phyloP scores from a whole-genome alignment of 257 asterid genomes.

The Fraxinus americana region DNA sequence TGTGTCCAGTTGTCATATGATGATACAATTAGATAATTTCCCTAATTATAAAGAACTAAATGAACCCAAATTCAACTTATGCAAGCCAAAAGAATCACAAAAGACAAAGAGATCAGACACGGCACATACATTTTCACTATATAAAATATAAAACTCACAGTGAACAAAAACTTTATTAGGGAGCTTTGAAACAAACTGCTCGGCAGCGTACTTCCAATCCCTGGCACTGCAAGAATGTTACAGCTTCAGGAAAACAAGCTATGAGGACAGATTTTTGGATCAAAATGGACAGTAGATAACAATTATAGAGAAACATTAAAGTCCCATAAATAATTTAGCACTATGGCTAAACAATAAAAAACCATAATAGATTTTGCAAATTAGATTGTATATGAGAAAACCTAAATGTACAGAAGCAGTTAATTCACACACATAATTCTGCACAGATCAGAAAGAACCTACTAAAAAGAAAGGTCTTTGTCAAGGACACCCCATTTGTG shows the following conservation, averaged over 20 bases:
- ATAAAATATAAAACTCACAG: conserved; percentile 55
- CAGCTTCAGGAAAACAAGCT: not conserved
- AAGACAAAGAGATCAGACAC: not conserved
- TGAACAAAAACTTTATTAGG: conserved; percentile 88
- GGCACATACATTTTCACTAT: not conserved
- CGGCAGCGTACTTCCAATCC: conserved; percentile 90
- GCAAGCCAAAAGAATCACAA: not conserved
- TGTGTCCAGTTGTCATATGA: not conserved
- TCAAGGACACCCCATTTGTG: not conserved
- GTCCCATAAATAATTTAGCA: too few species aligned
- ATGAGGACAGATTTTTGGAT: not conserved
- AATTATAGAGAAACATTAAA: not conserved
- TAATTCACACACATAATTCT: not conserved
- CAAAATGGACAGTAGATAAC: not conserved
- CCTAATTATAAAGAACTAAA: not conserved
- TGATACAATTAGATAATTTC: not conserved
- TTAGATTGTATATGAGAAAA: not conserved
- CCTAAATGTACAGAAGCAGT: not conserved
- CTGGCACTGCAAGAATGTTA: conserved; percentile 54
- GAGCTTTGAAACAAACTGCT: conserved; percentile 74
- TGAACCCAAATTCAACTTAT: not conserved
- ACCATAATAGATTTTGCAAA: not conserved
- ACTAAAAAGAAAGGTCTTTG: not conserved
- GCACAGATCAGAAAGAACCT: not conserved
- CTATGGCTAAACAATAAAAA: not conserved